Evolutionary conservation across 2,329 filamentous ascomycete species (phyloP).

Genomic region (Pseudogymnoascus verrucosus): DNA sequence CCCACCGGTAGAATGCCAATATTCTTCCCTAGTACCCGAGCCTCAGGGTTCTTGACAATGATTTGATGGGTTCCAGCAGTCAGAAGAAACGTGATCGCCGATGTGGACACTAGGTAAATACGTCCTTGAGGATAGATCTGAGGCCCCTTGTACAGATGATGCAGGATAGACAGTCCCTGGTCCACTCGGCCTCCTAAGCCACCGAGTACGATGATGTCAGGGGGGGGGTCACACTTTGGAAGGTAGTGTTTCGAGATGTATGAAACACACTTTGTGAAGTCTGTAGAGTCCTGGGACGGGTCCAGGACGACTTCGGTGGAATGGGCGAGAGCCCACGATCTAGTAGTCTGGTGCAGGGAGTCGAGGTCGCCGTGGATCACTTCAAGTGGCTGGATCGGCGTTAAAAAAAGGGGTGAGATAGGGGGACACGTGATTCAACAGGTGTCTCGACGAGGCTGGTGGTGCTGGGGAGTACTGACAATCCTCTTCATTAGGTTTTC

Average conservation of each 20-base stretch:
- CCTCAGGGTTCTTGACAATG: slow-evolving; percentile 35
- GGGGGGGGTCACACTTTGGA: slow-evolving; percentile 20
- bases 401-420: neutral
- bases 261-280: slow-evolving; percentile 76
- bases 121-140: slow-evolving; percentile 42
- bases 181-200: slow-evolving; percentile 86
- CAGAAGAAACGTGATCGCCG: slow-evolving; percentile 78
- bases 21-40: slow-evolving; percentile 59
- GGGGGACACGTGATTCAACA: neutral
- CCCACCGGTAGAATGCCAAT: slow-evolving; percentile 81
- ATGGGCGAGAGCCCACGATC: slow-evolving; percentile 36
- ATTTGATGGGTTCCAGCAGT: slow-evolving; percentile 60
- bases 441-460: neutral
- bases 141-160: slow-evolving; percentile 61
- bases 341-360: slow-evolving; percentile 59
- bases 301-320: slow-evolving; percentile 59
- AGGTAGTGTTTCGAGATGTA: slow-evolving; percentile 41
- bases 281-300: slow-evolving; percentile 78
- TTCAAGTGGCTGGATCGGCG: slow-evolving; percentile 45
- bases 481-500: slow-evolving; percentile 6
- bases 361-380: slow-evolving; percentile 87
- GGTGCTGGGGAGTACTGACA: neutral
- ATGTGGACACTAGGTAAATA: slow-evolving; percentile 73
- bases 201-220: slow-evolving; percentile 72
- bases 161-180: slow-evolving; percentile 81